Evolutionary conservation across 2,329 filamentous ascomycete genomes (phyloP), one percentile per base, ranked within the genome.

Genomic region (Atkinsonella texensis): DNA sequence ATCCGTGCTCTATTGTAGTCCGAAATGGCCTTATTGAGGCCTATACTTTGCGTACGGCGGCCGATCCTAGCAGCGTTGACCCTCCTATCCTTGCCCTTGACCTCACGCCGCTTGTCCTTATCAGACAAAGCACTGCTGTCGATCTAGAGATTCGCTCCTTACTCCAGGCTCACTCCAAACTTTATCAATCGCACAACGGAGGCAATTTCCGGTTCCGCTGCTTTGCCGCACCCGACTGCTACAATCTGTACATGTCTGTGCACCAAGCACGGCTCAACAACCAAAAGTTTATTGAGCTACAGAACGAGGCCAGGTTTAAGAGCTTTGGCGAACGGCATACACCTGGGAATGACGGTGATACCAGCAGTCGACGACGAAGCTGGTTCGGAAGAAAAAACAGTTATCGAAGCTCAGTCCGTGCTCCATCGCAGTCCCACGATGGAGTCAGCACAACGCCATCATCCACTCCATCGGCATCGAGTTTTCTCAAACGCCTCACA

Each of bases 61-160:
- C 59, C 55, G 43, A 48, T 17, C 48, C 54, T 31, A 50, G 54
- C 60, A 55, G 65, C 54, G 62, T 66, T 11, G 64, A 67, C 35
- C 68, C 71, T 38, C 79, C 79, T 4, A 65, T 83, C 18, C 70
- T 84, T 43, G 86, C 85, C 6, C 79, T 96, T 35, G 89, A 95
- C 62, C 80, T 98, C 42, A 97, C 91, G 0, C 93, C 93, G 0
- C 74, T 95, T 39, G 91, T 97, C 8, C 85, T 90, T 58, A 83
- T 97, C 55, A 82, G 91, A 56, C 85, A 91, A 61, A 93, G 90
- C 60, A 98, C 89, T 20, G 87, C 87, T 3, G 80, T 98, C 33
- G 93, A 98, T 65, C 87, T 98, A 50, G 93, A 94, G 57, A 88
- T 98, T 57, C 85, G 89, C 48, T 96, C 91, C 7, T 88, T 88